phyloP scores from a whole-genome alignment of 1,284 basidiomycete species.

The Cutaneotrichosporon daszewskae region DNA sequence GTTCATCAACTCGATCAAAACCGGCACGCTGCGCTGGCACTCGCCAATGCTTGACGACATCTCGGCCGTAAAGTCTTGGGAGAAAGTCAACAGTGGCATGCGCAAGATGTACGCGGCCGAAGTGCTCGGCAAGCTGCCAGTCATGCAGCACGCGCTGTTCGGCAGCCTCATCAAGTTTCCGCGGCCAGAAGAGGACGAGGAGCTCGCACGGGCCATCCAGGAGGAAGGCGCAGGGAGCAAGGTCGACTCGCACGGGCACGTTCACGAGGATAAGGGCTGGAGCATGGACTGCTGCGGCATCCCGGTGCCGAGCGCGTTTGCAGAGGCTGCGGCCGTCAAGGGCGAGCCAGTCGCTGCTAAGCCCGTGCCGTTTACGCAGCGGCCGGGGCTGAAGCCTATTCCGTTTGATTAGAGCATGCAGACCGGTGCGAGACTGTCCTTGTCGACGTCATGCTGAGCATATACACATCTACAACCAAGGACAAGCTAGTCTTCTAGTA shows the following conservation, averaged over 20 bases:
- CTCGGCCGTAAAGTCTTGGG: conserved; percentile 92
- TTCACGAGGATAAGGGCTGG: conserved; percentile 71
- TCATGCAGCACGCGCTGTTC: conserved; percentile 94
- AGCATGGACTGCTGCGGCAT: conserved; percentile 81
- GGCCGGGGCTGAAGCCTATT: conserved; percentile 68
- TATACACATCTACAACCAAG: too few relatives aligned
- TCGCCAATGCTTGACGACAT: conserved; percentile 99
- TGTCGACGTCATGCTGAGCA: too few relatives aligned
- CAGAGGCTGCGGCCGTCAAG: conserved; percentile 57
- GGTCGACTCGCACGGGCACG: conserved; percentile 57
- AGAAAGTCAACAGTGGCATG: conserved; percentile 97
- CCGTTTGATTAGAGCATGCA: conserved; percentile 65
- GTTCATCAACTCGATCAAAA: conserved; percentile 97
- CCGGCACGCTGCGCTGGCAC: conserved; percentile 93
- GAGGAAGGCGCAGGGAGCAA: conserved; percentile 50
- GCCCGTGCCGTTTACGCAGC: conserved; percentile 31
- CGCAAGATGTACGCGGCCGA: conserved; percentile 97
- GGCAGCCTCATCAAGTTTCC: conserved; percentile 70
- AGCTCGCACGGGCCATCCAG: conserved; percentile 37
- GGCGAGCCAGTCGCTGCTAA: conserved; percentile 38
- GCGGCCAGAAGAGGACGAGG: conserved; percentile 45
- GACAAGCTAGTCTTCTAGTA: too few relatives aligned
- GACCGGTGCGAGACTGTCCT: too few relatives aligned
- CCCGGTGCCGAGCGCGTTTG: conserved; percentile 76
- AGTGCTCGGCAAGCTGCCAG: conserved; percentile 90